phyloP scores from a whole-genome alignment of 1,284 basidiomycete species.

The Golubevia sp. region DNA sequence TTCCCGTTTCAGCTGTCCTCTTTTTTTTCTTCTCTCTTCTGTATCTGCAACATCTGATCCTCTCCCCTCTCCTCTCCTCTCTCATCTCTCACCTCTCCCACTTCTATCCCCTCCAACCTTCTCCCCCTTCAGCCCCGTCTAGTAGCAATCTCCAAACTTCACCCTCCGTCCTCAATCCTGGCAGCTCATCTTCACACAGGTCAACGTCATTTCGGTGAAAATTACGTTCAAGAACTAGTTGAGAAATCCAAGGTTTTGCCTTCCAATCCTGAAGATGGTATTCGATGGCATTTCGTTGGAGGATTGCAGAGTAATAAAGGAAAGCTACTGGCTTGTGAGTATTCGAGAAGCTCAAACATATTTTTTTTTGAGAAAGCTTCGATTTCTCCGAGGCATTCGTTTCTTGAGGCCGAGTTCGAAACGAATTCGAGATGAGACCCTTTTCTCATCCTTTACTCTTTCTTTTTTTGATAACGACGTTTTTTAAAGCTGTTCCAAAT shows the following conservation, averaged over 20 bases:
- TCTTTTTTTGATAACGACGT: too few relatives aligned
- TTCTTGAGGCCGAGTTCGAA: too few relatives aligned
- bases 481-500: constrained; percentile 39
- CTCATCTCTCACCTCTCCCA: too few relatives aligned
- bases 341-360: not conserved
- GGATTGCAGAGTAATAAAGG: constrained; percentile 93
- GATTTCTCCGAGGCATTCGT: too few relatives aligned
- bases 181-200: constrained; percentile 66
- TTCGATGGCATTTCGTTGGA: constrained; percentile 94
- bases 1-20: too few relatives aligned
- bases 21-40: too few relatives aligned
- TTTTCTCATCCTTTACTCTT: too few relatives aligned
- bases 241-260: constrained; percentile 67
- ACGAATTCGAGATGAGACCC: too few relatives aligned
- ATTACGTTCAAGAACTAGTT: constrained; percentile 93
- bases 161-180: constrained; percentile 83
- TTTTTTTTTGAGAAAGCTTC: too few relatives aligned
- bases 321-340: constrained; percentile 81
- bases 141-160: constrained; percentile 93
- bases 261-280: constrained; percentile 3
- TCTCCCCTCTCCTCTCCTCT: too few relatives aligned
- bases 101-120: too few relatives aligned
- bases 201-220: constrained; percentile 93
- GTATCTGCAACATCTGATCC: too few relatives aligned
- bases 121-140: constrained; percentile 66